Conservation (phyloP, 2,329 filamentous ascomycete genomes). For the Akanthomyces dipterigenus region DNA sequence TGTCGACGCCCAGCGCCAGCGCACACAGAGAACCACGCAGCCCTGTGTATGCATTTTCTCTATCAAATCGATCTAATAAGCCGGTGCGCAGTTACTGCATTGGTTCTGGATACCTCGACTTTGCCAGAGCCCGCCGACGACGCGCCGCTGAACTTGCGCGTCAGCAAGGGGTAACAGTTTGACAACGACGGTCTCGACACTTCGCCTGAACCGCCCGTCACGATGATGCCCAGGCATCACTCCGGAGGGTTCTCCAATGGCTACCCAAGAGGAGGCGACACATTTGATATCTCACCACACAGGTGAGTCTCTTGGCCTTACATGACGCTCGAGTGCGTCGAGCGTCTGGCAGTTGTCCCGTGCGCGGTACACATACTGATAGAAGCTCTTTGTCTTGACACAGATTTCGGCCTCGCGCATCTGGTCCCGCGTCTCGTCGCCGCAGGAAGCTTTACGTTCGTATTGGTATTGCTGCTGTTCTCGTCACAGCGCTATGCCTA, state of each 20-base stretch:
- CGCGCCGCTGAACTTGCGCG: constrained; percentile 7
- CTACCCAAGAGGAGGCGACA: constrained; percentile 66
- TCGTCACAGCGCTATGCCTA: constrained; percentile 61
- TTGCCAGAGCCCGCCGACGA: neutral
- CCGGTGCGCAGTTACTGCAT: neutral
- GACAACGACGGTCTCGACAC: neutral
- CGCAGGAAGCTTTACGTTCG: constrained; percentile 67
- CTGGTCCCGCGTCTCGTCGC: constrained; percentile 63
- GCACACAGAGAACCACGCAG: neutral
- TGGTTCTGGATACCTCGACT: neutral
- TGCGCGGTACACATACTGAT: neutral
- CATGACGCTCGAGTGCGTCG: neutral
- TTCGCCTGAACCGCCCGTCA: constrained; percentile 29
- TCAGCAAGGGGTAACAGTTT: constrained; percentile 10
- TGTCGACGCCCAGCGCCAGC: constrained; percentile 4
- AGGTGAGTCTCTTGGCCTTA: constrained; percentile 50
- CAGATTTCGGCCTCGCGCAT: constrained; percentile 80
- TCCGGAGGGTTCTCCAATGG: constrained; percentile 72
- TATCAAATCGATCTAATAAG: neutral
- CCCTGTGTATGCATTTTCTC: neutral
- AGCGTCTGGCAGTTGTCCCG: neutral
- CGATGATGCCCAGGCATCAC: constrained; percentile 83
- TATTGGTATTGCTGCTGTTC: constrained; percentile 50
- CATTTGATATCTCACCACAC: constrained; percentile 83
- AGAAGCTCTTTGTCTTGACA: neutral